phyloP scores from a whole-genome alignment of 108 stramenopile genomes.

The Parmales sp. region DNA sequence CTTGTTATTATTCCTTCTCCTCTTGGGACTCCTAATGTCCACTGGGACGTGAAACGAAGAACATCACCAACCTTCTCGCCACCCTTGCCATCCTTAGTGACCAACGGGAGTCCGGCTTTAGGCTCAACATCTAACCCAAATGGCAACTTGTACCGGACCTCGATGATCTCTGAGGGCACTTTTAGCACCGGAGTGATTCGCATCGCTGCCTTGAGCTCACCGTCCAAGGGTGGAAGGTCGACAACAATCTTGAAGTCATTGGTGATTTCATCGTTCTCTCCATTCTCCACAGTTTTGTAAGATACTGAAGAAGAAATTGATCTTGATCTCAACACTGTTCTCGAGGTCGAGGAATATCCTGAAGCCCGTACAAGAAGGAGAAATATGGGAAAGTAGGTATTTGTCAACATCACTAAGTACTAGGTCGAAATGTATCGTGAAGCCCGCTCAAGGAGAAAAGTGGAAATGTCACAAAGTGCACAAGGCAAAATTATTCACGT shows the following conservation, averaged over 20 bases:
- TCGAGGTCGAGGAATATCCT: no score
- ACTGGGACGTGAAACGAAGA: slow-evolving; percentile 63
- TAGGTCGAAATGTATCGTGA: no score
- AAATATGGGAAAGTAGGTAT: no score
- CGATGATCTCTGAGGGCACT: slow-evolving; percentile 51
- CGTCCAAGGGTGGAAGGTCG: slow-evolving; percentile 38
- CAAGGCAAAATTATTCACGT: no score
- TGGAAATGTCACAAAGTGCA: no score
- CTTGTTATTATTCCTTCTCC: slow-evolving; percentile 58
- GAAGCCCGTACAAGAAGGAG: no score
- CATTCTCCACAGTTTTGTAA: no score
- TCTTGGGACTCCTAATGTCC: slow-evolving; percentile 60
- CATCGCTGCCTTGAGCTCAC: slow-evolving; percentile 42
- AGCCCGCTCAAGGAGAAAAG: no score
- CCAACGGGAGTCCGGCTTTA: slow-evolving; percentile 46
- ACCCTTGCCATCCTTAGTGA: slow-evolving; percentile 54
- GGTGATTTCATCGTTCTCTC: not conserved
- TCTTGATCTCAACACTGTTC: no score
- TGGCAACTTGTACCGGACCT: slow-evolving; percentile 60
- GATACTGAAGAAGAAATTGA: no score
- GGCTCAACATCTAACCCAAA: slow-evolving; percentile 64
- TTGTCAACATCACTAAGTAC: no score
- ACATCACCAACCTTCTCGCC: slow-evolving; percentile 67
- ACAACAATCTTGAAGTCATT: slow-evolving; percentile 34
- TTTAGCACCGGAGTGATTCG: slow-evolving; percentile 44